Percentiles rank a stretch among this genome's conserved stretches.
Conservation (phyloP, 225 moss, liverwort and hornwort genomes). For the Pleurozium schreberi region DNA sequence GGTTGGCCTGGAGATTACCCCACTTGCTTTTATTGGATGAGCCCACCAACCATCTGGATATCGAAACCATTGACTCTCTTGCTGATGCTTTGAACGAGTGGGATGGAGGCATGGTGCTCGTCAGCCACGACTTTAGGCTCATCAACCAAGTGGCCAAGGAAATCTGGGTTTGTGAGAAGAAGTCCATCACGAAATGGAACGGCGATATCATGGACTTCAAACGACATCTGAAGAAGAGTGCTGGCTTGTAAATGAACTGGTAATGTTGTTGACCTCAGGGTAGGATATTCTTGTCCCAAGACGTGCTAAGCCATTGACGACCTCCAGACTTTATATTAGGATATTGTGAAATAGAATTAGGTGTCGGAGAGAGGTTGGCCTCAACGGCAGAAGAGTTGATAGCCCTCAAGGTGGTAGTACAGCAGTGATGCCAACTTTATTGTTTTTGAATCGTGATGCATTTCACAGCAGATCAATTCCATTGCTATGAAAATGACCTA, state of each 20-base stretch:
- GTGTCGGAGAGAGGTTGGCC: conserved; percentile 5
- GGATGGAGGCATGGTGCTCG: conserved; percentile 83
- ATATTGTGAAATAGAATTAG: neutral
- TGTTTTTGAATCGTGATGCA: neutral
- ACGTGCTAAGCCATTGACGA: conserved; percentile 4
- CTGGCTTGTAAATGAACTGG: conserved; percentile 43
- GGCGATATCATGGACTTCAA: conserved; percentile 92
- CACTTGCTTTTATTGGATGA: conserved; percentile 73
- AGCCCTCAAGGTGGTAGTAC: neutral
- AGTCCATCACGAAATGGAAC: conserved; percentile 67
- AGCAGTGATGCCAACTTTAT: neutral
- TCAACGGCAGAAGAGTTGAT: conserved; percentile 3
- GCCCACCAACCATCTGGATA: conserved; percentile 85
- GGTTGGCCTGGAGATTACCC: conserved; percentile 80
- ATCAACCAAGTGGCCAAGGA: conserved; percentile 90
- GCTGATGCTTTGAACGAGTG: conserved; percentile 86
- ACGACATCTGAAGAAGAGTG: conserved; percentile 82
- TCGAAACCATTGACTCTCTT: conserved; percentile 78
- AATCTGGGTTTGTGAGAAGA: conserved; percentile 90
- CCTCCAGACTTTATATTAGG: neutral
- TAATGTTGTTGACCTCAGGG: neutral
- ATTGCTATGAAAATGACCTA: too few relatives aligned
- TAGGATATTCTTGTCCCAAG: conserved; percentile 1
- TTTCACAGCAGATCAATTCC: too few relatives aligned
- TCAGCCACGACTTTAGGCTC: conserved; percentile 85